These are phyloP conservation scores for Murraya paniculata DNA, from an alignment of 345 rosid species.

Conservation along the genomic window DNA sequence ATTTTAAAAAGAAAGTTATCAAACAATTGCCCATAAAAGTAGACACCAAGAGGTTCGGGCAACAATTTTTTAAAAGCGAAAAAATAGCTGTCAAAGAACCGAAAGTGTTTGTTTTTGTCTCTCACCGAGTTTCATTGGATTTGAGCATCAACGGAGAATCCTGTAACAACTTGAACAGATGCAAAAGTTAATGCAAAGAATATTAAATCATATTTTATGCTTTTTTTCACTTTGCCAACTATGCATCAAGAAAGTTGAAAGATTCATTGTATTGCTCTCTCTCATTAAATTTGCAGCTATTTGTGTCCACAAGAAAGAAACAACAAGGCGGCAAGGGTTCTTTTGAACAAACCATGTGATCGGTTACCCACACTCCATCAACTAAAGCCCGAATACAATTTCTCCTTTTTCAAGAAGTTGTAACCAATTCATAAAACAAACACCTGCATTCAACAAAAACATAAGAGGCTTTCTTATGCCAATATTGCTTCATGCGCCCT, in stretches of 20 bases:
- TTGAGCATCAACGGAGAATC: not conserved
- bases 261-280: not conserved
- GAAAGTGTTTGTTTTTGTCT: not conserved
- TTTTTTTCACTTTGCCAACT: not conserved
- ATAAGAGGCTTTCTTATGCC: not conserved
- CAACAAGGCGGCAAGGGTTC: not conserved
- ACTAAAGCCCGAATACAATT: not conserved
- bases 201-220: not conserved
- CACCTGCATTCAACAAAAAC: not conserved
- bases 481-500: not conserved
- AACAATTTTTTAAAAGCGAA: not conserved
- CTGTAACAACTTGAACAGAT: not conserved
- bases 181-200: not conserved
- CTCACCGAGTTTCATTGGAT: not conserved
- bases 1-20: not conserved
- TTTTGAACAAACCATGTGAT: not conserved
- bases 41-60: not conserved
- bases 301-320: not conserved
- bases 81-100: constrained; percentile 11
- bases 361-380: not conserved
- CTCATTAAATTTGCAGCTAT: not conserved
- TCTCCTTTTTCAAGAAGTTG: not conserved
- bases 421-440: not conserved
- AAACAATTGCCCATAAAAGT: not conserved
- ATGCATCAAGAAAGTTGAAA: not conserved